Evolutionary conservation across 2,329 filamentous ascomycete species (phyloP).

Genomic region (Aspergillus sp.): DNA sequence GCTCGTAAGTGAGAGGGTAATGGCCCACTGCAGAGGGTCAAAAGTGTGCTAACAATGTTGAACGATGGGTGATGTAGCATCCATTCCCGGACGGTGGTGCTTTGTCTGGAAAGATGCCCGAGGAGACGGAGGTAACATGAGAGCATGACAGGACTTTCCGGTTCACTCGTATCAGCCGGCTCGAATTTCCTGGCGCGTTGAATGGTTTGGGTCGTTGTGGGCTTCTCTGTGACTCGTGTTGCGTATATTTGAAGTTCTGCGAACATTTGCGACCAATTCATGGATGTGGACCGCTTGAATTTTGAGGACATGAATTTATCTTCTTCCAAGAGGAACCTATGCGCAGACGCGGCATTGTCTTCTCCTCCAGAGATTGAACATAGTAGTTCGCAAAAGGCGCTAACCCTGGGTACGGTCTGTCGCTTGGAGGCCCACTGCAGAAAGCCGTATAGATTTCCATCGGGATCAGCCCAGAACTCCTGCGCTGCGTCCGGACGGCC

Average conservation of each 20-base stretch:
- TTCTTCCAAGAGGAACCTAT: slow-evolving; percentile 88
- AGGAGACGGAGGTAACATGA: slow-evolving; percentile 90
- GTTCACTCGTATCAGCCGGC: slow-evolving; percentile 74
- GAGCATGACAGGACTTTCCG: slow-evolving; percentile 94
- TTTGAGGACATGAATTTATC: slow-evolving; percentile 71
- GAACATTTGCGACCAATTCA: slow-evolving; percentile 93
- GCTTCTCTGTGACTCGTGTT: slow-evolving; percentile 72
- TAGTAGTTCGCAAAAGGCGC: slow-evolving; percentile 95
- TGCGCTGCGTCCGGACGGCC: slow-evolving; percentile 78
- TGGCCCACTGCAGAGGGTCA: slow-evolving; percentile 74
- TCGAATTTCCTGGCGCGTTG: slow-evolving; percentile 62
- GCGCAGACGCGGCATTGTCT: slow-evolving; percentile 78
- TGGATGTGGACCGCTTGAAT: slow-evolving; percentile 75
- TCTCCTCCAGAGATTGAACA: slow-evolving; percentile 82
- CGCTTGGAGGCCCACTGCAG: slow-evolving; percentile 95
- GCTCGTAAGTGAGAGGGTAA: slow-evolving; percentile 77
- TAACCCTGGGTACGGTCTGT: slow-evolving; percentile 92
- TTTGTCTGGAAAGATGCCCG: slow-evolving; percentile 76
- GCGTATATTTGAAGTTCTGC: slow-evolving; percentile 85
- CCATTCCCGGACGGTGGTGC: slow-evolving; percentile 69
- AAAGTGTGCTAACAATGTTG: slow-evolving; percentile 70
- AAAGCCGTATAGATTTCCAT: slow-evolving; percentile 92
- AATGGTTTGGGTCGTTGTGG: slow-evolving; percentile 55
- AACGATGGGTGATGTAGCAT: slow-evolving; percentile 68
- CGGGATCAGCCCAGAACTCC: slow-evolving; percentile 87